A percentile compares a stretch with the other conserved stretches of the same genome.
These are phyloP conservation scores for Aeschynomene evenia DNA, from an alignment of 306 rosid species.

Conservation along the genomic window DNA sequence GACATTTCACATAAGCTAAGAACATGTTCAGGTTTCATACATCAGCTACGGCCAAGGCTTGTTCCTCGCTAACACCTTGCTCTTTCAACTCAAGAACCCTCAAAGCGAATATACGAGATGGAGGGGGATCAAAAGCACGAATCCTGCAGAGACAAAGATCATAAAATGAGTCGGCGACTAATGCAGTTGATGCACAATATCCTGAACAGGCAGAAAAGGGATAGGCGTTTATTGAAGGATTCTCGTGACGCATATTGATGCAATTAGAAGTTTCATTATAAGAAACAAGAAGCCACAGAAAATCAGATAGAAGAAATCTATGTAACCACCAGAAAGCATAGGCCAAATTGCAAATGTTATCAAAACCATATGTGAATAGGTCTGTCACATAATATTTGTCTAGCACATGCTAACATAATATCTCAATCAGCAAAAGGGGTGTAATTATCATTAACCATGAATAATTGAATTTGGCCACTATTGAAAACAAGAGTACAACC, in stretches of 20 bases:
- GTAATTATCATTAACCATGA: background rate
- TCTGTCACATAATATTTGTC: background rate
- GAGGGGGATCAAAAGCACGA: constrained; percentile 63
- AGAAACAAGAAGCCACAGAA: constrained; percentile 16
- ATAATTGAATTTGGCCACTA: background rate
- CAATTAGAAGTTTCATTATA: background rate
- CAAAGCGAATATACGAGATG: constrained; percentile 69
- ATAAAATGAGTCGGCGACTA: background rate
- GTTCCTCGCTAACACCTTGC: constrained; percentile 68
- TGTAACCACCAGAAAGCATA: background rate
- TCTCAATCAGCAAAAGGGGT: background rate
- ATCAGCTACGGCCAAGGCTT: constrained; percentile 80
- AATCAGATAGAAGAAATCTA: constrained; percentile 8
- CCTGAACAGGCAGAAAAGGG: background rate
- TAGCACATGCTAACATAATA: background rate
- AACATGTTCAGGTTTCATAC: constrained; percentile 42
- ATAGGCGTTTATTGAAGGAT: background rate
- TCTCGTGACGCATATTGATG: background rate
- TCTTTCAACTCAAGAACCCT: constrained; percentile 77
- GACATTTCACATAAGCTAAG: too few species aligned
- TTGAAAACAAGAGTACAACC: background rate
- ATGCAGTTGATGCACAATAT: constrained; percentile 11
- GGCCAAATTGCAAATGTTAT: constrained; percentile 11
- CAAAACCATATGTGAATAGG: background rate
- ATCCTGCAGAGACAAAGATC: constrained; percentile 57